Evolutionary conservation across 2,329 filamentous ascomycete species (phyloP).

Genomic region (Aspergillus amoenus): DNA sequence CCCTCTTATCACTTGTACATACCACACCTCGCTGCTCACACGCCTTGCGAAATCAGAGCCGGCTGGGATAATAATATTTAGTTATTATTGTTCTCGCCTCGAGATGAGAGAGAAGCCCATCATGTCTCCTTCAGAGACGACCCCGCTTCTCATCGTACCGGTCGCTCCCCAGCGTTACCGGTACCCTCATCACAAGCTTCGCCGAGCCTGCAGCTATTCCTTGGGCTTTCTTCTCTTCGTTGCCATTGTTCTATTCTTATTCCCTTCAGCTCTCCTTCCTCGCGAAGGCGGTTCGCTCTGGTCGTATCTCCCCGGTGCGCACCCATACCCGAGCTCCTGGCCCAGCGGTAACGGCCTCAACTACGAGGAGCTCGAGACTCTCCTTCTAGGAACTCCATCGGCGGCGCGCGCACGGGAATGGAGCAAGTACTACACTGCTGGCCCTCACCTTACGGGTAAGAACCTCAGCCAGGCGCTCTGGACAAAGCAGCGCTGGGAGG

Average conservation of each 20-base stretch:
- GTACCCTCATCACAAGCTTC: slow-evolving; percentile 11
- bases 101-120: slow-evolving; percentile 10
- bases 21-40: background rate
- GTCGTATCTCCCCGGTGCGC: slow-evolving; percentile 42
- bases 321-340: slow-evolving; percentile 42
- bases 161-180: slow-evolving; percentile 9
- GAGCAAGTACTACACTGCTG: slow-evolving; percentile 75
- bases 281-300: slow-evolving; percentile 37
- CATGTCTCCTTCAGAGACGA: slow-evolving; percentile 13
- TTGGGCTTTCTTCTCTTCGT: slow-evolving; percentile 40
- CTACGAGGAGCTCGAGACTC: slow-evolving; percentile 55
- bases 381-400: slow-evolving; percentile 55
- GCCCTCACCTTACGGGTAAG: slow-evolving; percentile 73
- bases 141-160: slow-evolving; percentile 8
- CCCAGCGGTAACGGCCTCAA: slow-evolving; percentile 47
- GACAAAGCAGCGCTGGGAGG: slow-evolving; percentile 72
- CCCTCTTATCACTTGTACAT: background rate
- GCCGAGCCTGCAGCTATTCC: slow-evolving; percentile 7
- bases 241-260: slow-evolving; percentile 41
- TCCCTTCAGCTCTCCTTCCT: slow-evolving; percentile 40
- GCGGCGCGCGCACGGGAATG: slow-evolving; percentile 63
- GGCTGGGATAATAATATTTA: background rate
- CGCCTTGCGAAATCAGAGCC: background rate
- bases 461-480: slow-evolving; percentile 75
- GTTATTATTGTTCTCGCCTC: background rate